phyloP scores from a whole-genome alignment of 371 early-diverging fungal species.

The Mucor saturninus region DNA sequence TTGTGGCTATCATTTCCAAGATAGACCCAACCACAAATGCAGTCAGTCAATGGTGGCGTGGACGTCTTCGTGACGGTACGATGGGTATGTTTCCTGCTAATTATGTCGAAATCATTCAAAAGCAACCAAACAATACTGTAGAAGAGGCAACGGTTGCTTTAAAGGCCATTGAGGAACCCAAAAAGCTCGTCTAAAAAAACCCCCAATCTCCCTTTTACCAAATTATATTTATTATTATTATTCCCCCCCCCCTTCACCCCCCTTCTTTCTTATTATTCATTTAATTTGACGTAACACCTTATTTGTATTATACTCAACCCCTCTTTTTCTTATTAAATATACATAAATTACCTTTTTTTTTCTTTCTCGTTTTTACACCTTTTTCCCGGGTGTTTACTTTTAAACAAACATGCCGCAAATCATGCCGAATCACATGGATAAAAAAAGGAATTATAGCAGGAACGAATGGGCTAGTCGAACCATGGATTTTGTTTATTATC shows the following conservation, averaged over 20 bases:
- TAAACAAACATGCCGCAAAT: too few species aligned
- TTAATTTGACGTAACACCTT: too few species aligned
- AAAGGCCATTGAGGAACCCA: not conserved
- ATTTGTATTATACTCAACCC: too few species aligned
- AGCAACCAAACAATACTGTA: conserved; percentile 12
- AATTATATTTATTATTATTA: conserved; percentile 1
- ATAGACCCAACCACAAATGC: conserved; percentile 72
- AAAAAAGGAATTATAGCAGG: too few species aligned
- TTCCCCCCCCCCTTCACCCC: not conserved
- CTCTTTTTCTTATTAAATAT: not conserved
- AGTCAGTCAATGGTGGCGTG: conserved; percentile 92
- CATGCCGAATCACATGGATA: too few species aligned
- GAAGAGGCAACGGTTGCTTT: conserved; percentile 8
- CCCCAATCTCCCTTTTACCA: not conserved
- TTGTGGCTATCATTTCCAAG: conserved; percentile 82
- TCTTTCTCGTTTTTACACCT: not conserved
- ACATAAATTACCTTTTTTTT: not conserved
- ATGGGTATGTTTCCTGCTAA: conserved; percentile 92
- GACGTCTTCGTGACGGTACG: conserved; percentile 78
- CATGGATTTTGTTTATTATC: too few species aligned
- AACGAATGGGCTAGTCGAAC: too few species aligned
- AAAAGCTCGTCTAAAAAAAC: too few species aligned
- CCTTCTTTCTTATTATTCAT: not conserved
- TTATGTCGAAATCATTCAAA: conserved; percentile 69
- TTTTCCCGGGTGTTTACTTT: too few species aligned